Evolutionary conservation across 1,284 basidiomycete species (phyloP), one percentile per base, ranked within the genome.

Genomic region (Malassezia slooffiae): DNA sequence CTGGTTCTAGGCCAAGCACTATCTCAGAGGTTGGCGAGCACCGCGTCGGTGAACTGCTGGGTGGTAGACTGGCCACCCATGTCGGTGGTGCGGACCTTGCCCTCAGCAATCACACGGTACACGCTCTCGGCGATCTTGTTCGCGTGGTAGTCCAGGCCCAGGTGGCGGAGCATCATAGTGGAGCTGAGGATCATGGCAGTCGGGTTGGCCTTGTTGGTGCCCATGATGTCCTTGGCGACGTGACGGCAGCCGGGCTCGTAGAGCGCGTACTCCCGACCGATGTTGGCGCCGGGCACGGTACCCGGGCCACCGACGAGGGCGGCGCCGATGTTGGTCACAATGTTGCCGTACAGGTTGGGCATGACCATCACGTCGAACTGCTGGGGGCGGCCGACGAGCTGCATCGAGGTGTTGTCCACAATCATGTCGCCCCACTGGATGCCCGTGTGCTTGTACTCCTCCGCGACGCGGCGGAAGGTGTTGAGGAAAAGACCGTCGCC

Each of bases 341-440:
- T 96, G 67, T 89, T 90, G 53, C 91, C 91, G 74, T 96, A 96
- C 51, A 75, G 65, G 71, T 90, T 90, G 46, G 86, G 88, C 88
- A 93, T 93, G 70, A 95, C 90, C 89, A 97, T 93, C 52, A 96
- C 91, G 70, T 96, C 91, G 67, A 96, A 97, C 72, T 97, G 93
- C 62, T 79, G 77, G 22, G 91, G 91, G 62, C 82, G 85, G 34
- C 87, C 84, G 53, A 96, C 91, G 57, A 97, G 82, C 74, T 97
- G 91, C 91, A 97, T 96, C 40, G 90, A 91, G 45, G 90, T 91
- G 77, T 96, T 96, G 74, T 96, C 90, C 58, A 95, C 88, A 57
- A 99, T 99, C 91, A 99, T 97, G 73, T 91, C 85, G 70, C 93
- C 91, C 70, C 79, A 85, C 66, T 81, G 78, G 70, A 99, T 90